These are phyloP conservation scores for Ramaria rubella DNA, from an alignment of 768 basidiomycete genomes.

Conservation along the genomic window DNA sequence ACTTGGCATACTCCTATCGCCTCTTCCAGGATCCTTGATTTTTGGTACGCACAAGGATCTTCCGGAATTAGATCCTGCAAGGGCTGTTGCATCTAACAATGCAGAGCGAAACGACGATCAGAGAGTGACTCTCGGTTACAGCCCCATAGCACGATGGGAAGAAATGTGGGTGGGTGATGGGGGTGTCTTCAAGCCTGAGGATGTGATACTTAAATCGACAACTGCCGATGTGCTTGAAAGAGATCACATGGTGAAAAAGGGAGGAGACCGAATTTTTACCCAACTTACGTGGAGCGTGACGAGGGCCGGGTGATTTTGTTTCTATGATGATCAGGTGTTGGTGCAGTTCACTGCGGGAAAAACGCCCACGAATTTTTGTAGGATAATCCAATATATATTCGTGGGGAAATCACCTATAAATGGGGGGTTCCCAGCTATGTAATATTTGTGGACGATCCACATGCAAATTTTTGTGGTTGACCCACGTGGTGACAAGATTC, in stretches of 20 bases:
- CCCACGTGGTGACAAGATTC: no score
- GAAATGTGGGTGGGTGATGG: not conserved
- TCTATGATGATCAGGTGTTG: no score
- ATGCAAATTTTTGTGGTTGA: no score
- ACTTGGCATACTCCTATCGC: constrained; percentile 24
- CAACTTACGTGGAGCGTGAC: not conserved
- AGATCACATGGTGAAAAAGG: not conserved
- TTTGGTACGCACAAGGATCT: constrained; percentile 25
- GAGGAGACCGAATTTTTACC: not conserved
- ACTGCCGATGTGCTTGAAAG: not conserved
- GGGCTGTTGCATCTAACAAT: no score
- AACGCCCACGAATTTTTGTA: no score
- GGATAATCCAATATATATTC: no score
- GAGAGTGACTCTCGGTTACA: not conserved
- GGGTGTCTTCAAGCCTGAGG: not conserved
- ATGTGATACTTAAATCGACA: not conserved
- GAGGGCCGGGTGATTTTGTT: no score
- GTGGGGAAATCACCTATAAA: no score
- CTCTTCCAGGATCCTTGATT: constrained; percentile 23
- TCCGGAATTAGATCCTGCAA: no score
- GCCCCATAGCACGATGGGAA: not conserved
- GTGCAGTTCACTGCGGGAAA: no score
- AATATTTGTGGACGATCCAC: no score
- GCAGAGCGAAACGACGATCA: not conserved
- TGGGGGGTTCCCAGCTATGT: no score